phyloP scores from a whole-genome alignment of 306 rosid genomes.

The Cicer judaicum region DNA sequence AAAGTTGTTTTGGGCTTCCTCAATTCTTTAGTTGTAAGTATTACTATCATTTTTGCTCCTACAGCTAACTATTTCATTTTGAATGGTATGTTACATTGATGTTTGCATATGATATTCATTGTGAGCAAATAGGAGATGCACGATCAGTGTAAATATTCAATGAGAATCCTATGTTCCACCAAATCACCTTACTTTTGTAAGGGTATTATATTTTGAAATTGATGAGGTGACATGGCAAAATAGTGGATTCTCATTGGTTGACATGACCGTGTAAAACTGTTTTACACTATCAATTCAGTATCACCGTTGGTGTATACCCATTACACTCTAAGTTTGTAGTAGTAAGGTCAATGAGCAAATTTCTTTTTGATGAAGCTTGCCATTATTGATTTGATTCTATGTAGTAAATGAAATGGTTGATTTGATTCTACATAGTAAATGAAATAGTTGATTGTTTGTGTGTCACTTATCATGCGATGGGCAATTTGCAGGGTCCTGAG shows the following conservation, averaged over 20 bases:
- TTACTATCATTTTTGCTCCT: neutral
- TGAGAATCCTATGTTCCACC: too few relatives aligned
- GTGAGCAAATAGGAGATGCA: too few relatives aligned
- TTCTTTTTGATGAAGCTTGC: slow-evolving; percentile 1
- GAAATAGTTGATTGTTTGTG: slow-evolving; percentile 26
- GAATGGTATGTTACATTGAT: neutral
- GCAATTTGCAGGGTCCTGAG: slow-evolving; percentile 73
- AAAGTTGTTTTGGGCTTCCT: slow-evolving; percentile 88
- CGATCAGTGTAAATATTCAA: too few relatives aligned
- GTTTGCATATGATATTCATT: neutral
- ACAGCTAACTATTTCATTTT: neutral
- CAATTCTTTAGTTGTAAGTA: slow-evolving; percentile 87
- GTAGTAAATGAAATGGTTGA: slow-evolving; percentile 29
- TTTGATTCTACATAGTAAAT: slow-evolving; percentile 34
- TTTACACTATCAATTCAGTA: too few relatives aligned
- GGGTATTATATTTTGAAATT: too few relatives aligned
- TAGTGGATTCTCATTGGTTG: too few relatives aligned
- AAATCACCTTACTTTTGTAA: too few relatives aligned
- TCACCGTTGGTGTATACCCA: too few relatives aligned
- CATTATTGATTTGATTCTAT: slow-evolving; percentile 21
- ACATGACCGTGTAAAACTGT: too few relatives aligned
- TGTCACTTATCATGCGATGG: slow-evolving; percentile 23
- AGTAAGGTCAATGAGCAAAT: neutral
- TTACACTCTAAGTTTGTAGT: neutral
- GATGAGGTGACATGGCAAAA: too few relatives aligned